Evolutionary conservation across 225 moss, liverwort and hornwort genomes (phyloP).

Genomic region (Bryum argenteum): DNA sequence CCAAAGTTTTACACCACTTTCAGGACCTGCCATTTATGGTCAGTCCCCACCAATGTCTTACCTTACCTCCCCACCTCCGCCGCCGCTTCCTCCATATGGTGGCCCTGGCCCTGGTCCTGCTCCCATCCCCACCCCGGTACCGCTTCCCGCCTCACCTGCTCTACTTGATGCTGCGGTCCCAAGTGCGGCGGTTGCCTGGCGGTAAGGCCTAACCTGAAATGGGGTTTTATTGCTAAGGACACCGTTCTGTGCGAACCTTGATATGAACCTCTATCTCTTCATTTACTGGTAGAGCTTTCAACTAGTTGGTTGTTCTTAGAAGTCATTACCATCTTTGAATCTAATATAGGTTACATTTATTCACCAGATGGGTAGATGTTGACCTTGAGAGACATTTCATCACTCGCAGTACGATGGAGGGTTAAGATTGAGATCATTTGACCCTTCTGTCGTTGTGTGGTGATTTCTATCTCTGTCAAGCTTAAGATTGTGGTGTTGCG

Average conservation of each 20-base stretch:
- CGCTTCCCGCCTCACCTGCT: constrained; percentile 26
- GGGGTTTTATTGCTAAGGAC: neutral
- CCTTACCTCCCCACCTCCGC: constrained; percentile 44
- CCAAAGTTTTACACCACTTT: constrained; percentile 33
- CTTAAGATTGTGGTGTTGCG: too few relatives aligned
- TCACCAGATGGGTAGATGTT: too few relatives aligned
- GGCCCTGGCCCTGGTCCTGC: constrained; percentile 27
- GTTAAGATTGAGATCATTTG: too few relatives aligned
- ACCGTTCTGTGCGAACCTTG: neutral
- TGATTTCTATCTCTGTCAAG: too few relatives aligned
- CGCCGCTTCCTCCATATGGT: constrained; percentile 36
- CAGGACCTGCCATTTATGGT: constrained; percentile 41
- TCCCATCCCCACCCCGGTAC: constrained; percentile 19
- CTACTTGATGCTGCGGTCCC: constrained; percentile 52
- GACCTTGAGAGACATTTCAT: too few relatives aligned
- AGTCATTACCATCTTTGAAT: neutral
- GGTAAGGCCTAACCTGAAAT: constrained; percentile 37
- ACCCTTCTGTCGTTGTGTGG: too few relatives aligned
- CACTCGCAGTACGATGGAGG: too few relatives aligned
- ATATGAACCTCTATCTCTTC: neutral
- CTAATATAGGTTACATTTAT: neutral
- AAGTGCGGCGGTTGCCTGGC: constrained; percentile 56
- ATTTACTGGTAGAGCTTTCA: neutral
- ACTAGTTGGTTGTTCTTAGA: neutral
- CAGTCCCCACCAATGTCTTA: constrained; percentile 48